A percentile compares a stretch with the other conserved stretches of the same genome.
Conservation (phyloP, 106 monocot genomes). For the Acorus calamus region DNA sequence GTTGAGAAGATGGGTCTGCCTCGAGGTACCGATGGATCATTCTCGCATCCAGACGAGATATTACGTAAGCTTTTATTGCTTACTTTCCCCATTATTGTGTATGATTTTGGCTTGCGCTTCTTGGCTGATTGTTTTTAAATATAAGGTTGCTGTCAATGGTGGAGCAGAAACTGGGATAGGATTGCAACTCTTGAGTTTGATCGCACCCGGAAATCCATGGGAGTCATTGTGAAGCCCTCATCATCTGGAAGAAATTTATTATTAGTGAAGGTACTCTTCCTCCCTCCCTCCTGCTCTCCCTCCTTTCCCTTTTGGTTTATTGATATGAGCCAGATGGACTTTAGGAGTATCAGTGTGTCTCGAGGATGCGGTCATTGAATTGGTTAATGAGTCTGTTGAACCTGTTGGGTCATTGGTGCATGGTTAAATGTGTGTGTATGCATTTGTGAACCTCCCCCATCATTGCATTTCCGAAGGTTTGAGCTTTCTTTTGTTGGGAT, state of each 20-base stretch:
- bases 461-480: too few relatives aligned
- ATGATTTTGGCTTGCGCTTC: slow-evolving; percentile 3
- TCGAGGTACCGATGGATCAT: slow-evolving; percentile 20
- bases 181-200: slow-evolving; percentile 97
- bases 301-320: neutral
- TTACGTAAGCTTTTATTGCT: slow-evolving; percentile 30
- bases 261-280: slow-evolving; percentile 70
- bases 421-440: too few relatives aligned
- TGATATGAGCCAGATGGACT: neutral
- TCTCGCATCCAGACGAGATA: slow-evolving; percentile 23
- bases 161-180: slow-evolving; percentile 53
- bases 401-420: too few relatives aligned
- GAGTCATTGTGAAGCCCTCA: slow-evolving; percentile 73
- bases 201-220: slow-evolving; percentile 89
- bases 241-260: slow-evolving; percentile 68
- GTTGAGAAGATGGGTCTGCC: slow-evolving; percentile 91
- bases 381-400: too few relatives aligned
- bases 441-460: too few relatives aligned
- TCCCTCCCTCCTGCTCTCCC: neutral
- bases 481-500: too few relatives aligned
- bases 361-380: too few relatives aligned
- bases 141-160: slow-evolving; percentile 75
- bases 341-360: too few relatives aligned
- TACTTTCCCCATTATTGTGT: neutral
- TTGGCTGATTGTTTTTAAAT: neutral